Evolutionary conservation across 371 early-diverging fungal species (phyloP).

Genomic region (Mucor racemosus): DNA sequence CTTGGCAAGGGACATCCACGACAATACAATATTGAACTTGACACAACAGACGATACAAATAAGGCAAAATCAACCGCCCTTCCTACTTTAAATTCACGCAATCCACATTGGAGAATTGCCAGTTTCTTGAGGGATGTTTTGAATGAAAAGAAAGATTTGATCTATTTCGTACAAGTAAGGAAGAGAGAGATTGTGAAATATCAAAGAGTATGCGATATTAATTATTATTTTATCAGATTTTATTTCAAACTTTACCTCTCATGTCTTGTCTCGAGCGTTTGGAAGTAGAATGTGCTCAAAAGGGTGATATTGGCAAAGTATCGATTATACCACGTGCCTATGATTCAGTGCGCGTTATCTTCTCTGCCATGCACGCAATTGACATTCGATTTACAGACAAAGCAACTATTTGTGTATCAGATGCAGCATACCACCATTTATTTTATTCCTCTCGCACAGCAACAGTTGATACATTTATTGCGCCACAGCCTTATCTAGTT

Average conservation of each 20-base stretch:
- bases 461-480: constrained; percentile 16
- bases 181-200: not conserved
- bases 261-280: constrained; percentile 49
- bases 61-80: constrained; percentile 14
- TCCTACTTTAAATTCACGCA: constrained; percentile 28
- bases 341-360: constrained; percentile 60
- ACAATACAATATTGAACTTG: constrained; percentile 39
- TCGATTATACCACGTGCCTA: constrained; percentile 61
- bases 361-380: constrained; percentile 51
- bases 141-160: constrained; percentile 50
- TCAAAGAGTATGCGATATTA: not conserved
- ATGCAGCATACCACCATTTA: constrained; percentile 43
- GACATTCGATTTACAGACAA: constrained; percentile 48
- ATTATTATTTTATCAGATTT: constrained; percentile 17
- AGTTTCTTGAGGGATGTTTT: constrained; percentile 44
- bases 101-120: constrained; percentile 51
- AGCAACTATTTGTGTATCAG: constrained; percentile 41
- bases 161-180: constrained; percentile 51
- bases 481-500: constrained; percentile 28
- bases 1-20: constrained; percentile 31
- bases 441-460: constrained; percentile 29
- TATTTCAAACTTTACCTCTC: constrained; percentile 54
- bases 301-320: constrained; percentile 44
- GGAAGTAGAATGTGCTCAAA: constrained; percentile 34
- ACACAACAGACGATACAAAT: constrained; percentile 18